Conservation (phyloP, 2,329 filamentous ascomycete species). For the Ceratocystis destructans region DNA sequence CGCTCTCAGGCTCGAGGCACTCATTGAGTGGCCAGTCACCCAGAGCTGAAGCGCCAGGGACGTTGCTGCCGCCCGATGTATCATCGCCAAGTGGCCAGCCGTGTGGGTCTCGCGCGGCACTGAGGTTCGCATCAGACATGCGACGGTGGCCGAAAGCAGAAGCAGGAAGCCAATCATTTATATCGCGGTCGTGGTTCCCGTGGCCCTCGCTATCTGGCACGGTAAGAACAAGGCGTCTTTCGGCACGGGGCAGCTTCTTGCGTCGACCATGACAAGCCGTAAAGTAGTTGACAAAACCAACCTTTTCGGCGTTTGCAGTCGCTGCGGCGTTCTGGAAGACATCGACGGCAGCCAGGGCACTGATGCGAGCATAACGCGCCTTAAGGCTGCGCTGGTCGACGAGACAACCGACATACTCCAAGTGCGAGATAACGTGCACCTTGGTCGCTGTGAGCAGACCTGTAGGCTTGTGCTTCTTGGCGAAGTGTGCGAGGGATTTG, state of each 20-base stretch:
- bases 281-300: constrained; percentile 82
- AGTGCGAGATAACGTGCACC: constrained; percentile 61
- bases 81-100: not conserved
- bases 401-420: constrained; percentile 72
- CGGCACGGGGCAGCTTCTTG: not conserved
- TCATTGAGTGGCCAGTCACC: not conserved
- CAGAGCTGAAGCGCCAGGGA: too few species aligned
- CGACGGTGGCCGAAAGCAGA: not conserved
- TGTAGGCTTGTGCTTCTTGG: constrained; percentile 63
- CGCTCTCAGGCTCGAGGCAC: not conserved
- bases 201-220: not conserved
- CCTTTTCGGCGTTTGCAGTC: constrained; percentile 27
- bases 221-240: not conserved
- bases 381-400: constrained; percentile 61
- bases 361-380: constrained; percentile 53
- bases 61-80: too few species aligned
- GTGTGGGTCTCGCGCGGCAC: not conserved
- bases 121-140: not conserved
- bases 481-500: constrained; percentile 57
- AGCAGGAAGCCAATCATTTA: too few species aligned
- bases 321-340: constrained; percentile 30
- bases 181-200: not conserved
- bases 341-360: constrained; percentile 57
- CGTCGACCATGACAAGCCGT: constrained; percentile 64
- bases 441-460: constrained; percentile 56